Base-by-base conservation (phyloP, 1,284 basidiomycete species). In the Marasmius tenuissimus region DNA sequence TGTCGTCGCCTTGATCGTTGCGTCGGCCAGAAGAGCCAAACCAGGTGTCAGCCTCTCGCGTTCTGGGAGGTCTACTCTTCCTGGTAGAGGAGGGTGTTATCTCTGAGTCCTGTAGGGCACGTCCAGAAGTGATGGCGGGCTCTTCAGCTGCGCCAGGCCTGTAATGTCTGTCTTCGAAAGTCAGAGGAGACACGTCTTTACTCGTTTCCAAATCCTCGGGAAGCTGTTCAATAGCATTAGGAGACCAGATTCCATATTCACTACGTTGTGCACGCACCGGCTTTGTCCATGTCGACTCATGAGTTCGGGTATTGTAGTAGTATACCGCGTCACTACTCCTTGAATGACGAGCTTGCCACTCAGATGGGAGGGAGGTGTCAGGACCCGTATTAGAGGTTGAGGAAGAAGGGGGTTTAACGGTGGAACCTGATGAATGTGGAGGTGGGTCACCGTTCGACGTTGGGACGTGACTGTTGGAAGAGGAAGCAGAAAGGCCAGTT, bases 111-210 rank as follows among this genome's bases (percentile, higher is more conserved):
- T 57, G 57, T 18, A 51, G 50, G 38, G 68, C 64, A 48, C 67
- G 63, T 39, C 66, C 63, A 51, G 64, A 67, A 57, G 69, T 70
- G 61, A 60, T 65, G 57, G 73, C 70, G 65, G 70, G 58, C 35
- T 71, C 56, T 11, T 64, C 40, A 61, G 60, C 38, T 12, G 61
- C 56, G n/a, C 69, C 61, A 61, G 74, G 75, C 47, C 86, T 81
- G 70, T 90, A 89, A 70, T 89, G 86, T 39, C 88, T 83, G 70
- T 89, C 88, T 51, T 81, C 75, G 61, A 83, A 86, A 6, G 81
- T 78, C 55, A 85, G 75, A 35, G 65, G 71, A 55, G 35, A 47
- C 35, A 50, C 37, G 20, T 35, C 52, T 12, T 38, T 54, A 37
- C 34, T 37, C 18, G 52, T n/a, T 16, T 54, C 61, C 60, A 51